These are phyloP conservation scores for Penicillium steckii DNA, from an alignment of 495 filamentous ascomycete species.

Conservation along the genomic window DNA sequence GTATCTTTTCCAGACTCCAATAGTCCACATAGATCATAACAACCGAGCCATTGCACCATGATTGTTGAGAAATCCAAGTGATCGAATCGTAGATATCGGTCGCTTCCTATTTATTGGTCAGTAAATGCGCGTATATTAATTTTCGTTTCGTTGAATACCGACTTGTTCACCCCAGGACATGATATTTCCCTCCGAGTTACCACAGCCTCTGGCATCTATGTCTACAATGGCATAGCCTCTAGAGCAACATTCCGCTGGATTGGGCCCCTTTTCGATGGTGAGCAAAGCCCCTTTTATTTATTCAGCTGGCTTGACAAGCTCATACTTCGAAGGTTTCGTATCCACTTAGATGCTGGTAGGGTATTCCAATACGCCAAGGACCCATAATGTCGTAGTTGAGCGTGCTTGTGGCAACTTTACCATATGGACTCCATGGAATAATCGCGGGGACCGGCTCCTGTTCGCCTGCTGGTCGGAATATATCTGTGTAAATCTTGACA, in stretches of 20 bases:
- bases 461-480: slow-evolving; percentile 23
- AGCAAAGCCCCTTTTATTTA: background rate
- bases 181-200: slow-evolving; percentile 32
- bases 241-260: slow-evolving; percentile 38
- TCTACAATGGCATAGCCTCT: slow-evolving; percentile 44
- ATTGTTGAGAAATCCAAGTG: slow-evolving; percentile 8
- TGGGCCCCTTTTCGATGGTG: slow-evolving; percentile 17
- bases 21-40: slow-evolving; percentile 7
- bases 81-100: slow-evolving; percentile 20
- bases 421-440: slow-evolving; percentile 33
- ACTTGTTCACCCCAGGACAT: slow-evolving; percentile 16
- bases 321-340: slow-evolving; percentile 42
- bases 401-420: slow-evolving; percentile 25
- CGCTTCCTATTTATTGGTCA: slow-evolving; percentile 12
- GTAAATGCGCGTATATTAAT: too few species aligned
- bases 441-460: slow-evolving; percentile 32
- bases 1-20: too few species aligned
- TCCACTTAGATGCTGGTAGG: slow-evolving; percentile 10
- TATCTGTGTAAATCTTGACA: slow-evolving; percentile 22
- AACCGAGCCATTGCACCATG: slow-evolving; percentile 24
- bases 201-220: slow-evolving; percentile 35
- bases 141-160: too few species aligned
- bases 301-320: too few species aligned
- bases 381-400: slow-evolving; percentile 14
- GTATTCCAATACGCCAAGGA: slow-evolving; percentile 17